These are phyloP conservation scores for Fraxinus greggii DNA, from an alignment of 305 asterid genomes.

Conservation along the genomic window DNA sequence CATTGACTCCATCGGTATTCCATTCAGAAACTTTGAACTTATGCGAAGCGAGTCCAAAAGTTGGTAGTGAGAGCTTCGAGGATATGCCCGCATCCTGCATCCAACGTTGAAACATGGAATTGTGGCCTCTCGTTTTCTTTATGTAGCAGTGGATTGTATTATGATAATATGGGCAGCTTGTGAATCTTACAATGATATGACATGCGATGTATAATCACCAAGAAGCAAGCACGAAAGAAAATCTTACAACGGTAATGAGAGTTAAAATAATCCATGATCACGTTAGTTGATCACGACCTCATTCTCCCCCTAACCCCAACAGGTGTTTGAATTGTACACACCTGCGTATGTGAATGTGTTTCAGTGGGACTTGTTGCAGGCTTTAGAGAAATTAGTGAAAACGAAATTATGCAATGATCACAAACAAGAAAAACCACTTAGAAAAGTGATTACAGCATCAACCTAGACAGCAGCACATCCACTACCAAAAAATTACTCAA, in stretches of 20 bases:
- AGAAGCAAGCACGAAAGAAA: neutral
- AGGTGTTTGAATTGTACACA: too few relatives aligned
- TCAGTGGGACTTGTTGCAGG: neutral
- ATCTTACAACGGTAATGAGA: neutral
- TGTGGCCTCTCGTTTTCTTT: too few relatives aligned
- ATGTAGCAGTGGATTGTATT: neutral
- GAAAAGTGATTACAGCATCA: neutral
- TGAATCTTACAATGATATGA: neutral
- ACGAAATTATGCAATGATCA: neutral
- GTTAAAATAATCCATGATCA: neutral
- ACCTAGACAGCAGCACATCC: neutral
- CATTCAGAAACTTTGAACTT: slow-evolving; percentile 66
- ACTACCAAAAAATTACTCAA: neutral
- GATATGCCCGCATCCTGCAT: slow-evolving; percentile 22
- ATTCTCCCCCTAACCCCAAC: too few relatives aligned
- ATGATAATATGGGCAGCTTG: neutral
- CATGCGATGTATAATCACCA: neutral
- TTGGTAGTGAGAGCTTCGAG: slow-evolving; percentile 48
- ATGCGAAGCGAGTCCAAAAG: slow-evolving; percentile 80
- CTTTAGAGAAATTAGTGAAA: neutral
- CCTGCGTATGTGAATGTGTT: too few relatives aligned
- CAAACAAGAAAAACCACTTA: neutral
- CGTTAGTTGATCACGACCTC: neutral
- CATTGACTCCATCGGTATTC: slow-evolving; percentile 48
- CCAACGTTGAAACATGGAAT: too few relatives aligned